Base-by-base conservation (phyloP, 2,329 filamentous ascomycete genomes). In the Sphaerulina musiva region DNA sequence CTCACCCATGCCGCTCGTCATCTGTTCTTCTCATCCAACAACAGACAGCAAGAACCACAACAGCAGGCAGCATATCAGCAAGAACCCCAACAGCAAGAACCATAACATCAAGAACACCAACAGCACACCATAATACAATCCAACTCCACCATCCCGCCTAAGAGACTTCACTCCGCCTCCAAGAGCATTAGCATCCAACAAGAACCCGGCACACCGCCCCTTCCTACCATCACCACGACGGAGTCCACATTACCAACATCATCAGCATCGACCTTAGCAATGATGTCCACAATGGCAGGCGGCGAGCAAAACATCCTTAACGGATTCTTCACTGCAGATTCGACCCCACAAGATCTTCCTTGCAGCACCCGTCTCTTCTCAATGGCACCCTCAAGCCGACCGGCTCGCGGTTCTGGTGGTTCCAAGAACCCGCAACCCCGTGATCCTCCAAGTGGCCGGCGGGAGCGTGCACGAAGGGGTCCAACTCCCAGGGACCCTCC, bases 301-400 rank as follows among this genome's bases (percentile, higher is more conserved):
- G 41, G n/a, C 32, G 46, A 48, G n/a, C 51, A 23, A 39, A 31
- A 41, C 26, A n/a, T 31, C 8, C 34, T 38, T 8, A 47, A 41
- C 36, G 12, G 38, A 44, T 53, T 47, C 40, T 12, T 36, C 11
- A 9, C 32, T n/a, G 23, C n/a, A 6, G 46, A 48, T 29, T 38
- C 51, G 8, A 43, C 36, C 10, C 51, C 51, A 36, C 45, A 46
- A 17, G 39, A 48, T 20, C 45, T 45, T 54, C 51, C 51, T 5
- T 29, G 38, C 45, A 44, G 39, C 39, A 43, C 32, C 36, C 46
- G 17, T 32, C 34, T 34, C 26, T 48, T 17, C 46, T 14, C 45
- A 11, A 53, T 41, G 50, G 34, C 36, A 10, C 9, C 50, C 11
- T 20, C 14, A 38, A 17, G 34, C 26, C 43, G 43, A 47, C 5